A percentile compares a stretch with the other conserved stretches of the same genome.
These are phyloP conservation scores for Neopestalotiopsis sp. DNA, from an alignment of 2,329 filamentous ascomycete species.

Conservation along the genomic window DNA sequence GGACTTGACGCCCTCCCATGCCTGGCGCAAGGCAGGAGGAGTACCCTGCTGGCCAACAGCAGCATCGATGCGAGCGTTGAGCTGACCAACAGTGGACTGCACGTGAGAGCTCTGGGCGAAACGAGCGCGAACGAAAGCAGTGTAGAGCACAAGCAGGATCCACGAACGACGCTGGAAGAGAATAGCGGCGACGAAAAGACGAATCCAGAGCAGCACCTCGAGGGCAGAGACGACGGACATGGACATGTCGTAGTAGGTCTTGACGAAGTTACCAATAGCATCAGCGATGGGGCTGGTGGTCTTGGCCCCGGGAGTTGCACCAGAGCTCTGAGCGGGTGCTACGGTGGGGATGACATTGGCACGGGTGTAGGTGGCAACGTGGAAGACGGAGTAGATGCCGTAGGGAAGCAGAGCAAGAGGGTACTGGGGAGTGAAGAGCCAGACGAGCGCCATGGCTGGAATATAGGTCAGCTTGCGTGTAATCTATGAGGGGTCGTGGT, in stretches of 20 bases:
- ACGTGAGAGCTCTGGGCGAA: constrained; percentile 91
- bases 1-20: constrained; percentile 82
- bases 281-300: constrained; percentile 72
- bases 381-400: constrained; percentile 96
- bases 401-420: constrained; percentile 91
- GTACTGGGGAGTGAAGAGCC: constrained; percentile 91
- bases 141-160: constrained; percentile 86
- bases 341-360: constrained; percentile 91
- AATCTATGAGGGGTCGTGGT: constrained; percentile 20
- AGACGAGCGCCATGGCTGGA: constrained; percentile 88
- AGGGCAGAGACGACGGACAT: constrained; percentile 92
- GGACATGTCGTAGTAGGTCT: constrained; percentile 95
- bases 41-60: constrained; percentile 86
- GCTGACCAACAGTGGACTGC: constrained; percentile 77
- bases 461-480: constrained; percentile 19
- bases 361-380: constrained; percentile 95
- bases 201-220: constrained; percentile 87
- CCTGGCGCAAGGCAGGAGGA: constrained; percentile 77
- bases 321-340: constrained; percentile 74
- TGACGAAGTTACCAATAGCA: constrained; percentile 89
- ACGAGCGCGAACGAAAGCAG: constrained; percentile 88
- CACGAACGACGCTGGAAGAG: constrained; percentile 91
- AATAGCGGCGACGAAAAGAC: constrained; percentile 79
- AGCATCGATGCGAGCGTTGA: constrained; percentile 79
- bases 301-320: constrained; percentile 63